Evolutionary conservation across 2,329 filamentous ascomycete species (phyloP), one percentile per base, ranked within the genome.

Genomic region (Ceratocystis alfenasii): DNA sequence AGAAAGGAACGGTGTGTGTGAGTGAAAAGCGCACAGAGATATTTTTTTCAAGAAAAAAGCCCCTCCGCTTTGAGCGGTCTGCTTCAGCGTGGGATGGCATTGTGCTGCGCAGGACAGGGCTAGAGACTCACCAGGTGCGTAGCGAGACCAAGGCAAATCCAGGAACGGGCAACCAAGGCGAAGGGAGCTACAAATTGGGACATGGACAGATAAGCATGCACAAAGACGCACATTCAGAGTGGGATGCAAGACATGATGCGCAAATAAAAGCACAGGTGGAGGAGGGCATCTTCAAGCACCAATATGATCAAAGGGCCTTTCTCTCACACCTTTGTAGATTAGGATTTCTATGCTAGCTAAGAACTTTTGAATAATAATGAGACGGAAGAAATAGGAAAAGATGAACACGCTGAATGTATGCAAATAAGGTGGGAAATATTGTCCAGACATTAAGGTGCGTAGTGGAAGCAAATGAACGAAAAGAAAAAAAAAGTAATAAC

Each of bases 371-470:
- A 55, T 65, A 65, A 64, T 44, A 66, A 68, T 66, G 62, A 61
- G 61, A 65, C 30, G 62, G 60, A 59, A 53, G 46, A 69, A 65
- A 66, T 30, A 67, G 69, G 68, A 63, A 64, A 46, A 66, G 28
- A 25, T 53, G 59, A 65, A 44, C 53, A 33, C 53, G 53, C 53
- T 59, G 25, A 59, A 59, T 33, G 53, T 30, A 59, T 15, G 53
- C 53, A 57, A 33, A 28, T 10, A 59, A 66, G 28, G 6, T 6
- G 15, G 53, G 15, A 41, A 41, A 41, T 12, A 2, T 12, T 12
- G 8, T 50, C 46, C 46, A 50, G 53, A 59, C 25, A 57, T 57
- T 57, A 57, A 17, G 22, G 53, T 57, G 53, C 17, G 33, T 5
- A 33, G 28, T 10, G n/a, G 17, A 6, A 10, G 53, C 15, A 59